Evolutionary conservation across 345 rosid genomes (phyloP).

Genomic region (Turnera subulata): DNA sequence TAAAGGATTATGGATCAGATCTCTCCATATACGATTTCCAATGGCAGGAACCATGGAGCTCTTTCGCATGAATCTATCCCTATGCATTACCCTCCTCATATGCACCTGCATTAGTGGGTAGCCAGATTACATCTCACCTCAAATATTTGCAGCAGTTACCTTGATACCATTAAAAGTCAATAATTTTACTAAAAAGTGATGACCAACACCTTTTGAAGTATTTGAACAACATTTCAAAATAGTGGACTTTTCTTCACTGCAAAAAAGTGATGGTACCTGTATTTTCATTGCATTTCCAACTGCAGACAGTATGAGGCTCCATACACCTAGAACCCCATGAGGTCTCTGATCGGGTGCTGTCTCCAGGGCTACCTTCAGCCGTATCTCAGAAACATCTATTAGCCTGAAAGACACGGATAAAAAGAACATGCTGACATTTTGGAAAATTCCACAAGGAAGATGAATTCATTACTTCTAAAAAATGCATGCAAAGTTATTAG

Average conservation of each 20-base stretch:
- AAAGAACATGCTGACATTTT: background rate
- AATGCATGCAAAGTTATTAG: background rate
- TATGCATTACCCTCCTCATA: conserved; percentile 89
- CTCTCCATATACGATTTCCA: conserved; percentile 87
- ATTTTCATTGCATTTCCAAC: conserved; percentile 95
- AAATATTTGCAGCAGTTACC: too few relatives aligned
- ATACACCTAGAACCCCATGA: conserved; percentile 83
- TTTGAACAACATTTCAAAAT: background rate
- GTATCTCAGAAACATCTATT: conserved; percentile 89
- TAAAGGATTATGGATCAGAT: conserved; percentile 92
- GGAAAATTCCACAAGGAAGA: conserved; percentile 7
- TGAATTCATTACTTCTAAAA: background rate
- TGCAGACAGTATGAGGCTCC: conserved; percentile 95
- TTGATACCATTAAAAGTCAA: background rate
- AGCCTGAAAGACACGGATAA: conserved; percentile 51
- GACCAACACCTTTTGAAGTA: background rate
- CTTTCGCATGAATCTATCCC: conserved; percentile 85
- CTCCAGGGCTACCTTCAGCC: conserved; percentile 83
- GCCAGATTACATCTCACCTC: conserved; percentile 1
- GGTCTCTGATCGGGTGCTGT: conserved; percentile 94
- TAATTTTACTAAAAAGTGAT: background rate
- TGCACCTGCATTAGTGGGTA: conserved; percentile 56
- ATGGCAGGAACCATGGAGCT: conserved; percentile 88
- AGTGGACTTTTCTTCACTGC: background rate
- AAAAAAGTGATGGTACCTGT: conserved; percentile 51